Evolutionary conservation across 148 eudicot species (phyloP), one percentile per base, ranked within the genome.

Genomic region (Camellia lanceoleosa): DNA sequence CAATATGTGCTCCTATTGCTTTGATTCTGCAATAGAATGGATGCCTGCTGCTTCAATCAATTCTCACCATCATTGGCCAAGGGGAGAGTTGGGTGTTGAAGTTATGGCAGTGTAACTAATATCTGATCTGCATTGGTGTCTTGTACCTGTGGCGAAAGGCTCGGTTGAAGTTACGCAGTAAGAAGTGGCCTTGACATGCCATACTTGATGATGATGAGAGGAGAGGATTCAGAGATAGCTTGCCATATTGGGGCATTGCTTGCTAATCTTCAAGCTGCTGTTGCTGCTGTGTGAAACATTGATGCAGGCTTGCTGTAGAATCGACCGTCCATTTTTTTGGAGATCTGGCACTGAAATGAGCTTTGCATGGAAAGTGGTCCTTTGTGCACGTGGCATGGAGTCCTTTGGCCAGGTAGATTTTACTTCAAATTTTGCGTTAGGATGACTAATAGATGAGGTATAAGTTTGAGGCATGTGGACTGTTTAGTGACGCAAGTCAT

Each of bases 401-500:
- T 67, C 71, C 30, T 67, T 38, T 12, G 47, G 13, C 2, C 10
- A 42, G 11, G 42, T 5, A 15, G 5, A 3, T 18, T 11, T 5
- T 18, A 18, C 56, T 18, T 16, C 52, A 71, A 30, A 42, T 44
- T 68, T 68, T 68, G 72, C 15, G 2, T 0, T n/a, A 49, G 74
- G 72, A 43, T 55, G 44, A 68, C 51, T 55, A 1, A 58, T 71
- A 71, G 75, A 23, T 19, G 5, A 72, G 16, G 8, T 51, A 63
- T 51, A 19, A 23, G 41, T 61, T 46, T 19, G 0, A 20, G 30
- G 59, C 62, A 74, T 59, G 70, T 78, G 84, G 88, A 82, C 58
- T 58, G 70, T 71, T 47, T 49, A n/a, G 54, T 71, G 82, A 81
- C 82, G 77, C 52, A 86, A 83, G 88, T 70, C 82, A 19, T n/a